Evolutionary conservation across 176 grass and related monocot genomes (phyloP).

Genomic region (Poa pratensis): DNA sequence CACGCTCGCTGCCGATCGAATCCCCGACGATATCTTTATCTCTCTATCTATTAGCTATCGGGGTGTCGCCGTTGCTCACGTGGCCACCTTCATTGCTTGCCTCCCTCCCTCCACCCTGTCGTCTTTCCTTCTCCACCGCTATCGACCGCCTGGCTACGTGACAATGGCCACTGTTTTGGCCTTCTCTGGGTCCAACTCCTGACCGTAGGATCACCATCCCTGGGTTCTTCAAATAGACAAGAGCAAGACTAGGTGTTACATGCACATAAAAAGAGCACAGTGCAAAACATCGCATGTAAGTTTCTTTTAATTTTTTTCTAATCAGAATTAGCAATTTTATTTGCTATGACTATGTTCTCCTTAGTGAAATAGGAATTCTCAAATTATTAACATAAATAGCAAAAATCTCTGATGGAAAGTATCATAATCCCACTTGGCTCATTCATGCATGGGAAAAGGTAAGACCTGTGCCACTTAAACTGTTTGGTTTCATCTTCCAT

Average conservation of each 20-base stretch:
- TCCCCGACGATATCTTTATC: slow-evolving; percentile 20
- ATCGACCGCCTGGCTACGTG: not conserved
- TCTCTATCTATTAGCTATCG: not conserved
- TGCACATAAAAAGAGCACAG: not conserved
- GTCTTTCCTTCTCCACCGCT: not conserved
- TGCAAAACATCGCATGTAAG: too few species aligned
- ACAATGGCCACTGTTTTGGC: not conserved
- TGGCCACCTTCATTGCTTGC: slow-evolving; percentile 7
- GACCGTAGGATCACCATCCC: not conserved
- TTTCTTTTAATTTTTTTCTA: too few species aligned
- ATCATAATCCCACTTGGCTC: too few species aligned
- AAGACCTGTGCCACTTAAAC: too few species aligned
- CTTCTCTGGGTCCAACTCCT: not conserved
- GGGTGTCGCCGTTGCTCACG: slow-evolving; percentile 8
- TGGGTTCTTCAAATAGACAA: not conserved
- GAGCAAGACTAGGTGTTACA: not conserved
- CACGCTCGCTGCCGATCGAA: not conserved
- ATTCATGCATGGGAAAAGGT: too few species aligned
- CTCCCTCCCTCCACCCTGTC: not conserved
- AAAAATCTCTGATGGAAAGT: too few species aligned
- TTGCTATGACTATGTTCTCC: too few species aligned
- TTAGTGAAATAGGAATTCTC: too few species aligned
- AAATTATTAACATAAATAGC: too few species aligned
- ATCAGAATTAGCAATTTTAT: too few species aligned
- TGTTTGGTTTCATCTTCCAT: too few species aligned